phyloP scores from a whole-genome alignment of 73 alveolate species.

The Loxodes magnus region DNA sequence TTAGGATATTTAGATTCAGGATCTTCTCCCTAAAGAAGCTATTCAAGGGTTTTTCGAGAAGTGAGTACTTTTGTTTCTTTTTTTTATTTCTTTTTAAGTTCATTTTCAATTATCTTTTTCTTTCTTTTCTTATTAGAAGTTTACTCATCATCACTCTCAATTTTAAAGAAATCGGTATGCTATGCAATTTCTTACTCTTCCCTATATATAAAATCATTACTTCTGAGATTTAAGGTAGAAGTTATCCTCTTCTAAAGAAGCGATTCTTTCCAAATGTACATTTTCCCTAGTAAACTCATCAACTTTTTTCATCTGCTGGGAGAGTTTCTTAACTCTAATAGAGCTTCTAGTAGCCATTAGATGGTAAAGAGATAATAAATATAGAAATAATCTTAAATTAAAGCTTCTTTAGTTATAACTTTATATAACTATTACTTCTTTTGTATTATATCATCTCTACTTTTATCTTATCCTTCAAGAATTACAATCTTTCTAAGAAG shows the following conservation, averaged over 20 bases:
- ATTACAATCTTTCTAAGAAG: no score
- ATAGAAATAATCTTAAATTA: no score
- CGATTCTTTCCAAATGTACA: slow-evolving; percentile 28
- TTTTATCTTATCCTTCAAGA: no score
- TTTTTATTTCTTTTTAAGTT: slow-evolving; percentile 15
- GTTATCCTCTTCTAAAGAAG: slow-evolving; percentile 46
- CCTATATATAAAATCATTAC: slow-evolving; percentile 13
- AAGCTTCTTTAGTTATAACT: no score
- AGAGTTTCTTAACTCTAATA: slow-evolving; percentile 34
- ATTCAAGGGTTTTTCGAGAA: slow-evolving; percentile 27
- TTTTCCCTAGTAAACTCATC: slow-evolving; percentile 42
- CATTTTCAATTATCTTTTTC: slow-evolving; percentile 18
- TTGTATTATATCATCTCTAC: no score
- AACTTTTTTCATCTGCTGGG: slow-evolving; percentile 32
- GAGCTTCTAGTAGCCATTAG: slow-evolving; percentile 32
- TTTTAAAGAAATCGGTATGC: slow-evolving; percentile 26
- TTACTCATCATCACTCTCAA: slow-evolving; percentile 16
- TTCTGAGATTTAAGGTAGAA: slow-evolving; percentile 17
- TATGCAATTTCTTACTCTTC: slow-evolving; percentile 33
- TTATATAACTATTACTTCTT: no score
- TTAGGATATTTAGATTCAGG: slow-evolving; percentile 32
- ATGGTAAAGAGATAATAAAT: no score
- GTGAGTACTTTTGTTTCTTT: slow-evolving; percentile 6
- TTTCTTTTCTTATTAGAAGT: slow-evolving; percentile 27
- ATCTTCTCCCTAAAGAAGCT: slow-evolving; percentile 40